A percentile compares a stretch with the other conserved stretches of the same genome.
These are phyloP conservation scores for Bruguiera hainesii DNA, from an alignment of 441 rosid genomes.

Conservation along the genomic window DNA sequence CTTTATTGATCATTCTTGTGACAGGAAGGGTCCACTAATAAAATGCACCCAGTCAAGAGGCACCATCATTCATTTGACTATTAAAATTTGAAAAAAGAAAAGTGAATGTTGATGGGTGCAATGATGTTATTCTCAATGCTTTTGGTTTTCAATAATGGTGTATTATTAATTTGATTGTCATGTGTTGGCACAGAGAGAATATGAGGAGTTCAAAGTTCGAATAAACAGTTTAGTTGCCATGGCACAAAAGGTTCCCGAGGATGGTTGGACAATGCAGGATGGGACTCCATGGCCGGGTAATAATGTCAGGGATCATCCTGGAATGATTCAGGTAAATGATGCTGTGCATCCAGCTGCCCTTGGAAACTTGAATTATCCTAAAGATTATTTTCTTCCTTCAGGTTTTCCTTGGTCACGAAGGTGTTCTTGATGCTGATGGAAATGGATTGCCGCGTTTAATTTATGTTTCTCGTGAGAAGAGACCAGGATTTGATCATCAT, in stretches of 20 bases:
- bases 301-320: constrained; percentile 90
- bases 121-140: not conserved
- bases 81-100: not conserved
- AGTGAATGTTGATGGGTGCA: not conserved
- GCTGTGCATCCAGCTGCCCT: not conserved
- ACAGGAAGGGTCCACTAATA: not conserved
- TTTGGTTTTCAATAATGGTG: constrained; percentile 14
- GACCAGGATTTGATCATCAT: constrained; percentile 95
- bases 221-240: constrained; percentile 84
- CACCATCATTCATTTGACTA: not conserved
- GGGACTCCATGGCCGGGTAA: constrained; percentile 99
- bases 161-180: not conserved
- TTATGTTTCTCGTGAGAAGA: constrained; percentile 95
- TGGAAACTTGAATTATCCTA: constrained; percentile 5
- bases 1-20: not conserved
- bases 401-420: constrained; percentile 90
- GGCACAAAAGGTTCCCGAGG: constrained; percentile 96
- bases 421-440: constrained; percentile 81
- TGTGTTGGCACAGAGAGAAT: constrained; percentile 71
- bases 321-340: constrained; percentile 86
- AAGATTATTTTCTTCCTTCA: constrained; percentile 21
- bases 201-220: constrained; percentile 83
- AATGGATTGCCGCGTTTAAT: constrained; percentile 82
- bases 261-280: constrained; percentile 99
- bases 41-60: not conserved